These are phyloP conservation scores for Pythium dissotocum DNA, from an alignment of 352 stramenopile species.

Conservation along the genomic window DNA sequence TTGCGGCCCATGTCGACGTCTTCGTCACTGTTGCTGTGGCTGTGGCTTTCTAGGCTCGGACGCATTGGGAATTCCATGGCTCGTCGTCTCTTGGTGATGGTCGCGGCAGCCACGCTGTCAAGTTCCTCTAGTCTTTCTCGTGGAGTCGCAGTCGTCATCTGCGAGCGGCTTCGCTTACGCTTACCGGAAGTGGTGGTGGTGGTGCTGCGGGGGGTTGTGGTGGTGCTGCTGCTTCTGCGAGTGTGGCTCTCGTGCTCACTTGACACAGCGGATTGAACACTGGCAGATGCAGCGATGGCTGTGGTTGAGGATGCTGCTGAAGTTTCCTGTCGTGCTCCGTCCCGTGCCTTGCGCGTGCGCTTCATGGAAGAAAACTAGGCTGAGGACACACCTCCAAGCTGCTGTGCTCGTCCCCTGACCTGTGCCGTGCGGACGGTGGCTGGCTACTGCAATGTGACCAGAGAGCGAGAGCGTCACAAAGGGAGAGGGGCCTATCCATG, in stretches of 20 bases:
- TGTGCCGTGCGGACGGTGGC: neutral
- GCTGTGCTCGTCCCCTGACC: neutral
- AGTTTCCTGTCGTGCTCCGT: neutral
- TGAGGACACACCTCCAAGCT: neutral
- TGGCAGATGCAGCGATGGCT: neutral
- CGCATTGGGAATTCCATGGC: slow-evolving; percentile 1
- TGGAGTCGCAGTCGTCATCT: slow-evolving; percentile 13
- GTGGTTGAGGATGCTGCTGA: neutral
- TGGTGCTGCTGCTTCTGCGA: neutral
- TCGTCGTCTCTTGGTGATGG: slow-evolving; percentile 8
- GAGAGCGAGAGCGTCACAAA: slow-evolving; percentile 18
- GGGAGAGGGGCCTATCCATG: slow-evolving; percentile 18
- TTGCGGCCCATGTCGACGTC: slow-evolving; percentile 12
- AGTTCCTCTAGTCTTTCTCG: slow-evolving; percentile 10
- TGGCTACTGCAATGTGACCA: slow-evolving; percentile 9
- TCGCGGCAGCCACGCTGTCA: neutral
- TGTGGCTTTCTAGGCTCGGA: slow-evolving; percentile 8
- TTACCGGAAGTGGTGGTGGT: slow-evolving; percentile 9
- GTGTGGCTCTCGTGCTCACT: neutral
- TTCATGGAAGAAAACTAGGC: slow-evolving; percentile 5
- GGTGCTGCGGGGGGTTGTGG: neutral
- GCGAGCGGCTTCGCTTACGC: slow-evolving; percentile 16
- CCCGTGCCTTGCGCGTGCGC: slow-evolving; percentile 2
- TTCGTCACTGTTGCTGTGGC: slow-evolving; percentile 16
- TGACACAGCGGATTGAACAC: slow-evolving; percentile 13